Evolutionary conservation across 2,329 filamentous ascomycete genomes (phyloP).

Genomic region (Botryotinia calthae): DNA sequence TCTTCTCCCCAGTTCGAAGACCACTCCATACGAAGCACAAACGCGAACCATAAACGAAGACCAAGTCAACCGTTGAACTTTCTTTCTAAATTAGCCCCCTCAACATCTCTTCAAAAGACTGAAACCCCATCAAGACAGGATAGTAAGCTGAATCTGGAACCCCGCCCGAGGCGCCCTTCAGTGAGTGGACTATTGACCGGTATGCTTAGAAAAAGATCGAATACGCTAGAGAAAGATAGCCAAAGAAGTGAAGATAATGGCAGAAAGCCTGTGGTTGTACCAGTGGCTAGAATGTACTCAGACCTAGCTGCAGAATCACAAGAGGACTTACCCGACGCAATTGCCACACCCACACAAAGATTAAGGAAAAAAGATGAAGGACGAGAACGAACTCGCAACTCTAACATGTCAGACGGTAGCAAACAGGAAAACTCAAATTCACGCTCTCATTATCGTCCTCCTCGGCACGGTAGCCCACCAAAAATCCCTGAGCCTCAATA

Average conservation of each 20-base stretch:
- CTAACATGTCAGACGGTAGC: neutral
- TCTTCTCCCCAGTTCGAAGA: neutral
- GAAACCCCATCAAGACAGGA: slow-evolving; percentile 2
- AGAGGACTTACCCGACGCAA: neutral
- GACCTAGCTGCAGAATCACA: slow-evolving; percentile 25
- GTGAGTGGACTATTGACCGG: slow-evolving; percentile 32
- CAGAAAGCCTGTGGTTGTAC: slow-evolving; percentile 14
- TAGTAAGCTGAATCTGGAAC: slow-evolving; percentile 15
- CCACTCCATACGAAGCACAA: neutral
- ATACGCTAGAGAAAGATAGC: slow-evolving; percentile 26
- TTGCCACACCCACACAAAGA: neutral
- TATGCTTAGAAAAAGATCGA: slow-evolving; percentile 30
- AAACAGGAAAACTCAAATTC: neutral
- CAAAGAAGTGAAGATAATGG: slow-evolving; percentile 8
- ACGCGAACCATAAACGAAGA: neutral
- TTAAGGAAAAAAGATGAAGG: neutral
- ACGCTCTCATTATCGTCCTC: slow-evolving; percentile 24
- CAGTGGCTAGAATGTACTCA: slow-evolving; percentile 31
- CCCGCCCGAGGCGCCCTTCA: slow-evolving; percentile 29
- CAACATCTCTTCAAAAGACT: slow-evolving; percentile 9
- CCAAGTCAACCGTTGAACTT: slow-evolving; percentile 20
- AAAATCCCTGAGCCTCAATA: slow-evolving; percentile 34
- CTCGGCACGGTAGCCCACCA: slow-evolving; percentile 16
- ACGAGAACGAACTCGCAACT: neutral
- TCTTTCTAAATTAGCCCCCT: slow-evolving; percentile 17